Evolutionary conservation across 768 basidiomycete genomes (phyloP).

Genomic region (Calvatia gigantea): DNA sequence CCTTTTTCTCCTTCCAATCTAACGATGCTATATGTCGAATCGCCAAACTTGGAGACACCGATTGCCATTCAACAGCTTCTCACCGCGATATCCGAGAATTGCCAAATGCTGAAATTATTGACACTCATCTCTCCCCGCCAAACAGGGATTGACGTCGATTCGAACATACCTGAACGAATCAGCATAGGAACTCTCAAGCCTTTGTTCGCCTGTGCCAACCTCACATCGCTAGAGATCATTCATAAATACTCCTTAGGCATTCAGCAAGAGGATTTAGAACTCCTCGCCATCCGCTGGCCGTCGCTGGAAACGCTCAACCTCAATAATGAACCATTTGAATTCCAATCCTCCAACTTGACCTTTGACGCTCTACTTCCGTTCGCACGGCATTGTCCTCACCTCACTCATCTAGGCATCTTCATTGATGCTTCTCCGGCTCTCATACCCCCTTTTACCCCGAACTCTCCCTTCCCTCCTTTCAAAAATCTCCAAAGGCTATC

Average conservation of each 20-base stretch:
- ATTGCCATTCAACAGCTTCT: constrained; percentile 5
- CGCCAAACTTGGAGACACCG: neutral
- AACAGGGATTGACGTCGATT: neutral
- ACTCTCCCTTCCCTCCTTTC: constrained; percentile 5
- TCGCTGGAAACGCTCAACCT: constrained; percentile 34
- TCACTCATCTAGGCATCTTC: constrained; percentile 30
- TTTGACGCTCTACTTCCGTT: constrained; percentile 31
- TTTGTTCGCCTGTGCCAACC: constrained; percentile 23
- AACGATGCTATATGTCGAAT: constrained; percentile 7
- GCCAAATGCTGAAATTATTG: constrained; percentile 4
- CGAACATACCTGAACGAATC: constrained; percentile 1
- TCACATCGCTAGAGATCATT: constrained; percentile 26
- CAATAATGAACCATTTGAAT: constrained; percentile 34
- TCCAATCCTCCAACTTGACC: constrained; percentile 23
- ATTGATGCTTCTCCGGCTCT: constrained; percentile 22
- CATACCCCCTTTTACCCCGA: neutral
- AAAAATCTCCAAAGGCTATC: constrained; percentile 1
- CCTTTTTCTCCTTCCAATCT: constrained; percentile 7
- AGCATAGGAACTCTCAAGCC: constrained; percentile 24
- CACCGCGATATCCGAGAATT: constrained; percentile 8
- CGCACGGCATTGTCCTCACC: constrained; percentile 28
- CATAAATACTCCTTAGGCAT: constrained; percentile 30
- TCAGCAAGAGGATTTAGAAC: constrained; percentile 36
- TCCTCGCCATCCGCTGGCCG: constrained; percentile 39
- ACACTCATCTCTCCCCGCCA: constrained; percentile 6